A percentile compares a stretch with the other conserved stretches of the same genome.
These are phyloP conservation scores for Backusella psychrophila DNA, from an alignment of 192 early-diverging fungal genomes.

Conservation along the genomic window DNA sequence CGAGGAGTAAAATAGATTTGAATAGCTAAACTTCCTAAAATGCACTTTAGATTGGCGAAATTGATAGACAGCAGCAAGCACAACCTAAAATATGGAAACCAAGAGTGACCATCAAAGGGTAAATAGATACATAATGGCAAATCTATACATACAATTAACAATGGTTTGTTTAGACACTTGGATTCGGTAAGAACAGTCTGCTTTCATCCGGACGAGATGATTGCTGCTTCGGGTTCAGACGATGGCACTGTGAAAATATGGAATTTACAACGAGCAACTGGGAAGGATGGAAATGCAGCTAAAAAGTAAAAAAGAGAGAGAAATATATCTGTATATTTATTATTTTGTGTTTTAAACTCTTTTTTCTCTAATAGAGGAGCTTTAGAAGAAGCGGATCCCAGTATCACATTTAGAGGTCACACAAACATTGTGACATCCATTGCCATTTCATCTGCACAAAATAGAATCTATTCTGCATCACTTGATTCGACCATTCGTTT, in stretches of 20 bases:
- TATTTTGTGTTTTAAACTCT: not conserved
- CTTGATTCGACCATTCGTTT: constrained; percentile 69
- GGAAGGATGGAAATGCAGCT: constrained; percentile 16
- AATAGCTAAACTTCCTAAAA: not conserved
- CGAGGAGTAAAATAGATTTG: not conserved
- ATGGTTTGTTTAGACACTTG: constrained; percentile 53
- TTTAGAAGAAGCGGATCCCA: constrained; percentile 59
- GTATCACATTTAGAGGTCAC: constrained; percentile 79
- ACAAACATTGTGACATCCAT: constrained; percentile 62
- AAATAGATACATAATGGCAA: not conserved
- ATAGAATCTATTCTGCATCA: constrained; percentile 67
- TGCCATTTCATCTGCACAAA: constrained; percentile 57
- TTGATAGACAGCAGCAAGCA: constrained; percentile 27
- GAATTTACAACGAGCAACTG: constrained; percentile 54
- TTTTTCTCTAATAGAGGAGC: constrained; percentile 9
- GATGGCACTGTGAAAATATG: constrained; percentile 80
- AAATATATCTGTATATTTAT: not conserved
- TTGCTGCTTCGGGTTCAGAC: constrained; percentile 72
- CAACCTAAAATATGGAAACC: constrained; percentile 60
- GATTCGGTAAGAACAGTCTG: constrained; percentile 63
- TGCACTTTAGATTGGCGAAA: constrained; percentile 17
- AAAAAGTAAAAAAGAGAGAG: constrained; percentile 30
- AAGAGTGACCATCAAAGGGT: constrained; percentile 59
- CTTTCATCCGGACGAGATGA: constrained; percentile 55
- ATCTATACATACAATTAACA: not conserved